These are phyloP conservation scores for Thraustotheca clavata DNA, from an alignment of 352 stramenopile species.

Conservation along the genomic window DNA sequence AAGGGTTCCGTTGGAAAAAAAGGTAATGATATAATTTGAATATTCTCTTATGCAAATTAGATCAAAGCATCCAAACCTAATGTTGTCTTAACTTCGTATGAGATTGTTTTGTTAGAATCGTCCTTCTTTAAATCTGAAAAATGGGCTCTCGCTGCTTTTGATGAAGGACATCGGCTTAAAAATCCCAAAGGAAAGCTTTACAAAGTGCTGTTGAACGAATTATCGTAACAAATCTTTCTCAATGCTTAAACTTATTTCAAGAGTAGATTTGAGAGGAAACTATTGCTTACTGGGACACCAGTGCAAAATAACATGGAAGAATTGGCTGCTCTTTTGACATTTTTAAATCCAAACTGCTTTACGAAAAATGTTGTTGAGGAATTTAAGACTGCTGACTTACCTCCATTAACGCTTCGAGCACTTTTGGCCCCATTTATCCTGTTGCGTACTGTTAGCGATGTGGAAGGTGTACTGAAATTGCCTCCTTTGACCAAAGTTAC, in stretches of 20 bases:
- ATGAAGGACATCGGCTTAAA: constrained; percentile 24
- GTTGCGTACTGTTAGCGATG: constrained; percentile 56
- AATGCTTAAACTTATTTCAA: not conserved
- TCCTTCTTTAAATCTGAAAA: constrained; percentile 36
- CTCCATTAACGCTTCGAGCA: constrained; percentile 32
- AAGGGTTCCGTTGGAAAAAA: constrained; percentile 26
- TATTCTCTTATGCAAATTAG: not conserved
- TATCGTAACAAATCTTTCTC: not conserved
- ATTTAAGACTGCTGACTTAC: constrained; percentile 30
- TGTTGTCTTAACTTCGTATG: constrained; percentile 69
- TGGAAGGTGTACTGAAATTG: constrained; percentile 56
- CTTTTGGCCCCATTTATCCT: constrained; percentile 52
- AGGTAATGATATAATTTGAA: not conserved
- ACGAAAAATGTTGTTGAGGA: constrained; percentile 32
- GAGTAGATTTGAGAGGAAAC: constrained; percentile 21
- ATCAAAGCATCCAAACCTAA: constrained; percentile 23
- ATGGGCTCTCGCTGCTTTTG: constrained; percentile 36
- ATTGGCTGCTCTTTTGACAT: constrained; percentile 29
- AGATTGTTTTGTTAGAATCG: constrained; percentile 54
- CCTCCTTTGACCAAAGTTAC: constrained; percentile 66
- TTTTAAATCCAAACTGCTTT: constrained; percentile 84
- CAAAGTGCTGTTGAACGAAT: constrained; percentile 8
- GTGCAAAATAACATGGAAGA: constrained; percentile 25
- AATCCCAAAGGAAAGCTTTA: constrained; percentile 21
- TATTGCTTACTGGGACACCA: constrained; percentile 23